Conservation (phyloP, 768 basidiomycete species). For the Xerocomellus dryophilus region DNA sequence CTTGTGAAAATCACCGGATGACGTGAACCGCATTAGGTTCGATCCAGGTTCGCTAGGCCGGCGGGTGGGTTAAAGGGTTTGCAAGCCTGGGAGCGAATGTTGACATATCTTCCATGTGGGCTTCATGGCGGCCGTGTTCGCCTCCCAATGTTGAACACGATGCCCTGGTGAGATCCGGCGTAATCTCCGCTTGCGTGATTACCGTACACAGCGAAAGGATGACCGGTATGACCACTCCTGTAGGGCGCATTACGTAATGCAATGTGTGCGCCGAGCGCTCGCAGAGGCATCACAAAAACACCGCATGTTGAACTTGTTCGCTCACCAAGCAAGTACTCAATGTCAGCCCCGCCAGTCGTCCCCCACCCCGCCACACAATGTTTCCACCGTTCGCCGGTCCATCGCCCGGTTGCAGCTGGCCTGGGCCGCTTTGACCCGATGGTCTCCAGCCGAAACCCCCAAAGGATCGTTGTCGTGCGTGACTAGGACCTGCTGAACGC, state of each 20-base stretch:
- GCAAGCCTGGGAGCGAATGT: too few species aligned
- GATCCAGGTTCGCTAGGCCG: conserved; percentile 5
- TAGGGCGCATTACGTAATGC: conserved; percentile 10
- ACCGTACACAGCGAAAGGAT: neutral
- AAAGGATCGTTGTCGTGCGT: neutral
- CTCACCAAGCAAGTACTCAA: neutral
- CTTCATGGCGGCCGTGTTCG: neutral
- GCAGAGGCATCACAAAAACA: neutral
- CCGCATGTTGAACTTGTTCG: conserved; percentile 2
- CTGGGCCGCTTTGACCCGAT: conserved; percentile 5
- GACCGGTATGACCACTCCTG: too few species aligned
- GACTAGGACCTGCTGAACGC: conserved; percentile 5
- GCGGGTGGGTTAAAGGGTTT: too few species aligned
- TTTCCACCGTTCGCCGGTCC: neutral
- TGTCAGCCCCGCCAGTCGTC: neutral
- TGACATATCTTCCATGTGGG: conserved; percentile 2
- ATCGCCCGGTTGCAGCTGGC: neutral
- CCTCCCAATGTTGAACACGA: neutral
- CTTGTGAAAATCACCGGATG: conserved; percentile 22
- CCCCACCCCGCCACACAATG: neutral
- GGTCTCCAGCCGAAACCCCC: neutral
- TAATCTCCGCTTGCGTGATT: neutral
- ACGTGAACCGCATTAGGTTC: conserved; percentile 12
- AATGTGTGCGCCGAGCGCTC: neutral
- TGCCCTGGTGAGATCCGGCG: conserved; percentile 3